Base-by-base conservation (phyloP, 345 rosid genomes). In the Aurinia saxatilis region DNA sequence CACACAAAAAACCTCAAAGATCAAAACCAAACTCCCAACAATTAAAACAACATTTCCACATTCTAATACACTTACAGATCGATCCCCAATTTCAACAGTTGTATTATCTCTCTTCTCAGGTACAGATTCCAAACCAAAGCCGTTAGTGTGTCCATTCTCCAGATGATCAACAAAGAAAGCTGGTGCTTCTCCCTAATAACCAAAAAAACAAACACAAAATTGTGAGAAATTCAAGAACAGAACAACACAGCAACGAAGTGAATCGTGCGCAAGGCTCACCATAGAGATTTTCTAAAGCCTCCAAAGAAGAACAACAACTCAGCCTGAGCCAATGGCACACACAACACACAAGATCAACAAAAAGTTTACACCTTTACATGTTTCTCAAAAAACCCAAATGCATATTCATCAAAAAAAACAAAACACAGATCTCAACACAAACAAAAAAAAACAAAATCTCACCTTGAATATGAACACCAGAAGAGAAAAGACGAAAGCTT, bases 111-210 rank as follows among this genome's bases (percentile, higher is more conserved):
- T 51, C 53, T 70, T 65, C 35, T 72, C 77, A 19, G 76, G 70
- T 46, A 75, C 85, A 49, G 78, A 66, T 64, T 80, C 80, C 11
- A 77, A 62, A 65, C 38, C 60, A 68, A 69, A 77, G 46, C 81
- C 95, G 59, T 57, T 78, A 34, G 68, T 55, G 70, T 64, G 57
- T 54, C 74, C 84, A 67, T 54, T 74, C 57, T 29, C 74, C 50
- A 76, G 50, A 73, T 71, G 66, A 53, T 77, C 80, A 39, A 57
- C 61, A 68, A 68, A 45, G 75, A 83, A 73, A 66, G 81, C 90
- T 50, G 93, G 85, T 4, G 93, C 95, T 81, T 83, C 86, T 68
- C 95, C 98, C 96, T 92, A 63, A n/a, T 50, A 62, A 31, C 72
- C 9, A 62, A 75, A 21, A 73, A 58, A 60, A 46, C 57, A 31